phyloP scores from a whole-genome alignment of 73 alveolate genomes.

The Paramecium primaurelia region DNA sequence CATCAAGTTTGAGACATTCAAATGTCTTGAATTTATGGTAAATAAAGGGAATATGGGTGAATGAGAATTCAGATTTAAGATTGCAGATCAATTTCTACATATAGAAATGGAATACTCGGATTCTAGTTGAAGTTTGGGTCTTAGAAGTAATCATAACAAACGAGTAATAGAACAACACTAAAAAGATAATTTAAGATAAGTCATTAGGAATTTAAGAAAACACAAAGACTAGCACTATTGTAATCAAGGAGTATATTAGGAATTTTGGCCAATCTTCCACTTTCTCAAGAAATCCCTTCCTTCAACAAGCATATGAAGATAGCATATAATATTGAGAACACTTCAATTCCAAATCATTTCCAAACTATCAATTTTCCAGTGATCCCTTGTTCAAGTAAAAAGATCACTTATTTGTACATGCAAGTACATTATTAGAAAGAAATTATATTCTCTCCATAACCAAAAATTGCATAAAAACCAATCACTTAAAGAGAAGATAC shows the following conservation, averaged over 20 bases:
- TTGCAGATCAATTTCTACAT: background rate
- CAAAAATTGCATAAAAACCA: background rate
- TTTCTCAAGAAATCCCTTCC: background rate
- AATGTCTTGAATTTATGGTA: background rate
- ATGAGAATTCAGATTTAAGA: background rate
- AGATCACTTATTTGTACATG: background rate
- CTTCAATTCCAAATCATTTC: background rate
- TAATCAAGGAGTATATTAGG: background rate
- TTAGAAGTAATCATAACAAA: slow-evolving; percentile 13
- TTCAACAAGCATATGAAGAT: slow-evolving; percentile 14
- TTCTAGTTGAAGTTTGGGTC: background rate
- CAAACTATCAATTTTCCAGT: slow-evolving; percentile 21
- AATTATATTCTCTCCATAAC: background rate
- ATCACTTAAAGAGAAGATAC: background rate
- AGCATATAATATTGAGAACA: background rate
- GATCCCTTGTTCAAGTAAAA: background rate
- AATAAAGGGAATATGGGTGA: background rate
- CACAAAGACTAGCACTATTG: background rate
- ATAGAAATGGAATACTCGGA: background rate
- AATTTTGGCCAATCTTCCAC: background rate
- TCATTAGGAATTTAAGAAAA: background rate
- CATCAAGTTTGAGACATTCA: background rate
- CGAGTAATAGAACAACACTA: slow-evolving; percentile 20
- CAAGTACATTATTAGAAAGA: background rate
- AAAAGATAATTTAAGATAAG: background rate